Evolutionary conservation across 2,329 filamentous ascomycete species (phyloP), one percentile per base, ranked within the genome.

Genomic region (Scedosporium minutisporum): DNA sequence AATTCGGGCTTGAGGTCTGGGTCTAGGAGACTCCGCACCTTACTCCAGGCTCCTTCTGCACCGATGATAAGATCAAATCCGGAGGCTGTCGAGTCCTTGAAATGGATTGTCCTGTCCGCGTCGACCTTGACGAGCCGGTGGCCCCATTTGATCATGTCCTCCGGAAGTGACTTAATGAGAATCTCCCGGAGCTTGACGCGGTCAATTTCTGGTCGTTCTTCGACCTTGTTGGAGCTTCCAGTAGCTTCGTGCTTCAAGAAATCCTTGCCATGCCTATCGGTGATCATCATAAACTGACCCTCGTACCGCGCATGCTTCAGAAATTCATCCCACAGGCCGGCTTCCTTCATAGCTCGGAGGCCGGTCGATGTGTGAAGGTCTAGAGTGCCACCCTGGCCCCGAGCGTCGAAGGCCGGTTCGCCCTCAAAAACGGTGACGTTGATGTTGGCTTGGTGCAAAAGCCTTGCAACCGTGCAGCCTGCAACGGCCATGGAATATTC

Each of bases 341-440:
- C 80, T 63, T 80, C 77, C 61, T 76, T 76, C 58, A 86, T 68
- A 0, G 82, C 82, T 3, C 74, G 71, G 38, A 84, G 76, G 0
- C 83, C 82, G 1, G 78, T 79, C 3, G 72, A 65, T 0, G 76
- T 77, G 65, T 86, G 82, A 7, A 86, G 70, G 66, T 85, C 82
- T 2, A 86, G 75, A 3, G 73, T 79, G 7, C 82, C 82, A 38
- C 82, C 82, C 67, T 83, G 79, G 5, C 71, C 74, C 51, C 79
- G 74, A 62, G 76, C 76, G 64, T 77, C 66, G n/a, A 76, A 74
- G 3, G 74, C 73, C 6, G 71, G 62, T 29, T 82, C 79, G 57
- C 74, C 72, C 70, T 85, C 79, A 66, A 79, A 86, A 27, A 86
- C 71, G 6, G 75, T 79, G 64, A 77, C 76, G 3, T 78, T 69